A percentile compares a stretch with the other conserved stretches of the same genome.
Conservation (phyloP, 2,329 filamentous ascomycete genomes). For the Xylariaceae sp. region DNA sequence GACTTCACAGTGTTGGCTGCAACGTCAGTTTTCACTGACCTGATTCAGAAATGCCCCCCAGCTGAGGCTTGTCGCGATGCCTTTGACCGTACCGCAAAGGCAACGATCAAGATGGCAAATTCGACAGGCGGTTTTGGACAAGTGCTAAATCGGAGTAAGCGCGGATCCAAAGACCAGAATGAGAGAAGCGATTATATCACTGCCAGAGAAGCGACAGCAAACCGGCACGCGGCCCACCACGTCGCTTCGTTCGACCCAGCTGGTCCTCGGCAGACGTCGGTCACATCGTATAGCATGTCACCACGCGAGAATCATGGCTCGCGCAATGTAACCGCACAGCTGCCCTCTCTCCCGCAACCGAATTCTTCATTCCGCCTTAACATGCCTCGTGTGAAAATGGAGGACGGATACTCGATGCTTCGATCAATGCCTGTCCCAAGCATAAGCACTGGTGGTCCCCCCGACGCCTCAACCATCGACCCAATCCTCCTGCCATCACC, state of each 20-base stretch:
- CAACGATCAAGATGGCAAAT: constrained; percentile 90
- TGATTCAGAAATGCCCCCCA: constrained; percentile 90
- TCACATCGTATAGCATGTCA: constrained; percentile 13
- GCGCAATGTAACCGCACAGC: constrained; percentile 14
- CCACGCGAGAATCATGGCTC: constrained; percentile 17
- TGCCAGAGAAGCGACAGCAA: constrained; percentile 24
- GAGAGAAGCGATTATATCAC: constrained; percentile 23
- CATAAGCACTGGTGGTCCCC: constrained; percentile 30
- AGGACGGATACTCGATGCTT: constrained; percentile 32
- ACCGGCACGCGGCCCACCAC: constrained; percentile 16
- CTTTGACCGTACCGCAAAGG: constrained; percentile 90
- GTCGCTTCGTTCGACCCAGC: constrained; percentile 15
- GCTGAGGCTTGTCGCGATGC: constrained; percentile 92
- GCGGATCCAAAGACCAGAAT: constrained; percentile 14
- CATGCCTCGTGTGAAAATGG: constrained; percentile 28
- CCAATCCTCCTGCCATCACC: constrained; percentile 39
- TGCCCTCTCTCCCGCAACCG: constrained; percentile 16
- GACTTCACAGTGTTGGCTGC: constrained; percentile 92
- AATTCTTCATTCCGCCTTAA: constrained; percentile 21
- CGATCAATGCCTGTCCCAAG: constrained; percentile 32
- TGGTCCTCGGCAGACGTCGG: constrained; percentile 12
- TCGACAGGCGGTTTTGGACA: constrained; percentile 74
- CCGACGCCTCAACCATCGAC: constrained; percentile 31
- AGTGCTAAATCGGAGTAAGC: constrained; percentile 23
- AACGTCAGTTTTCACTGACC: constrained; percentile 82